A percentile compares a stretch with the other conserved stretches of the same genome.
These are phyloP conservation scores for Camelina hispida DNA, from an alignment of 345 rosid species.

Conservation along the genomic window DNA sequence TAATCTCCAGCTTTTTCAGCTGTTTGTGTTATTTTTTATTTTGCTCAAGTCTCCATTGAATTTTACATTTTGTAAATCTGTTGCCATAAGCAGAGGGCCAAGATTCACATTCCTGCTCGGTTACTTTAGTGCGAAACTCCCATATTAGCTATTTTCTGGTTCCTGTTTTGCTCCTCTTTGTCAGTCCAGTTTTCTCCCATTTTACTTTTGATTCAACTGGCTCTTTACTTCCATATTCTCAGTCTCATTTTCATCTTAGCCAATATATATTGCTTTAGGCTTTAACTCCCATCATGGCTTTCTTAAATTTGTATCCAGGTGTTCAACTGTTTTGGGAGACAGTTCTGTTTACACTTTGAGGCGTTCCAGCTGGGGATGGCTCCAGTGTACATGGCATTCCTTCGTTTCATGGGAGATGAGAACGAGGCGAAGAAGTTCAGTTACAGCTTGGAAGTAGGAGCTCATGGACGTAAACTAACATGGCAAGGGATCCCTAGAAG, in stretches of 20 bases:
- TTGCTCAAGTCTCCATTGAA: not conserved
- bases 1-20: not conserved
- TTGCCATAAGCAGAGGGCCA: slow-evolving; percentile 10
- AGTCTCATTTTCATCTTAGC: not conserved
- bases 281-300: not conserved
- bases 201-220: not conserved
- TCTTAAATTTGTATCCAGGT: slow-evolving; percentile 52
- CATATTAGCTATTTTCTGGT: not conserved
- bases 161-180: not conserved
- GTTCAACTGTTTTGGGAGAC: slow-evolving; percentile 87
- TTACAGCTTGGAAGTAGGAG: slow-evolving; percentile 91
- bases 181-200: not conserved
- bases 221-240: not conserved
- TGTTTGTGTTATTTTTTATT: not conserved
- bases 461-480: slow-evolving; percentile 71
- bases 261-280: not conserved
- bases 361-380: slow-evolving; percentile 90
- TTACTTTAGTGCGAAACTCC: not conserved
- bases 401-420: slow-evolving; percentile 97
- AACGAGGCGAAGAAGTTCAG: slow-evolving; percentile 84
- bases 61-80: not conserved
- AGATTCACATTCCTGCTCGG: not conserved
- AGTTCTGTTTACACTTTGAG: slow-evolving; percentile 94
- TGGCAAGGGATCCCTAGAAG: slow-evolving; percentile 96
- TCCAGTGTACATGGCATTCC: slow-evolving; percentile 92